Evolutionary conservation across 345 rosid genomes (phyloP), one percentile per base, ranked within the genome.

Genomic region (Populus davidiana): DNA sequence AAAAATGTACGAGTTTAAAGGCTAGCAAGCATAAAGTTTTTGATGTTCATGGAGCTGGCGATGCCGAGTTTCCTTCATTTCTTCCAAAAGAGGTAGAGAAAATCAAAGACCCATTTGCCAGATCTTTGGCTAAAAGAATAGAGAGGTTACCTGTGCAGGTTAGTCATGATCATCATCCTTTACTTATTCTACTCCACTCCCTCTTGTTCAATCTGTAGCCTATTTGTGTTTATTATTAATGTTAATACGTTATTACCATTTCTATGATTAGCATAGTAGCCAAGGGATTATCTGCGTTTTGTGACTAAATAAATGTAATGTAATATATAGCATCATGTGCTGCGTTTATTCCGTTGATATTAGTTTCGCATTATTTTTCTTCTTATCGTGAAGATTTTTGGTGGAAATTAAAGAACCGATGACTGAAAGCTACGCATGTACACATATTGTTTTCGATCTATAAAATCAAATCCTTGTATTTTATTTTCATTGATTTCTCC

Each of bases 31-130:
- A 69, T 8, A 75, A 50, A 54, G 78, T 76, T 43, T 65, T 67
- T 23, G 71, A 79, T n/a, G 74, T 29, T 38, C 78, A 72, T 54
- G 78, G 79, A 8, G 79, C 75, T 16, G 25, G 68, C 25, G 85
- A 62, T 17, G 82, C 65, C 79, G 88, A 84, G 81, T 91, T 92
- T 77, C 98, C 98, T 39, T 79, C 88, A 3, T 92, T 94, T 83
- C 91, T 94, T 63, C 97, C 97, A 0, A 90, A 87, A 77, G 91
- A 91, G 81, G 87, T 92, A 31, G 82, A 90, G 81, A 87, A 88
- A 56, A 91, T 94, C 81, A 92, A 76, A 83, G 98, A 94, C 67
- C 92, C 94, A 31, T 91, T 86, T 71, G 94, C 94, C 16, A 90
- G 91, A 80, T 86, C 86, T 75, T 78, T 94, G 78, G 94, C 96